Percentiles rank a stretch among this genome's conserved stretches.
These are phyloP conservation scores for Microbotryum saponariae DNA, from an alignment of 1,284 basidiomycete genomes.

Conservation along the genomic window DNA sequence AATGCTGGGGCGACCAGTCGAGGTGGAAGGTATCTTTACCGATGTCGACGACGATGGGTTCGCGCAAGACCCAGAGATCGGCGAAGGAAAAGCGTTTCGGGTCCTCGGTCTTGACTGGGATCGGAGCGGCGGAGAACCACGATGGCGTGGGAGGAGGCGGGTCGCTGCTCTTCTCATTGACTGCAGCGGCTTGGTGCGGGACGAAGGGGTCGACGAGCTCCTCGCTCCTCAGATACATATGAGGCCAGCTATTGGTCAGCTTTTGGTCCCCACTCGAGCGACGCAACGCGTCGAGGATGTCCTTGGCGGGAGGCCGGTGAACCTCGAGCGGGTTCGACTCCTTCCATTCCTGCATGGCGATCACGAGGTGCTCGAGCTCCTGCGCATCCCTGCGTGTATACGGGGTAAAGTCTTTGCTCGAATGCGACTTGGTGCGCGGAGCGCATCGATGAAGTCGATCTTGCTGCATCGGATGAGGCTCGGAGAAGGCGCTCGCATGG, in stretches of 20 bases:
- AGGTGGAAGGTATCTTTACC: slow-evolving; percentile 45
- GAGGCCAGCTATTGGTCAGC: slow-evolving; percentile 14
- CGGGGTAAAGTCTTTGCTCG: slow-evolving; percentile 56
- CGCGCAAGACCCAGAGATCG: slow-evolving; percentile 60
- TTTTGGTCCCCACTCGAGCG: slow-evolving; percentile 35
- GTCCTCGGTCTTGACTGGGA: neutral
- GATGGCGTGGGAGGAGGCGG: neutral
- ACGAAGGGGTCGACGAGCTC: slow-evolving; percentile 8
- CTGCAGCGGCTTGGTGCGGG: neutral
- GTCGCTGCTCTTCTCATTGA: neutral
- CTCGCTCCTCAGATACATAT: slow-evolving; percentile 16
- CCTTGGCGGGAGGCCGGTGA: slow-evolving; percentile 6
- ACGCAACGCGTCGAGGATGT: slow-evolving; percentile 3
- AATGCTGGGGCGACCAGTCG: slow-evolving; percentile 73
- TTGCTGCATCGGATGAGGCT: neutral
- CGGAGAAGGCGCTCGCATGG: neutral
- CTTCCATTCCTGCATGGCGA: slow-evolving; percentile 57
- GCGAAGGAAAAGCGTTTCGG: slow-evolving; percentile 49
- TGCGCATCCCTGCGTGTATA: slow-evolving; percentile 64
- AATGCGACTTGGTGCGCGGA: neutral
- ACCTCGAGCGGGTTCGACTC: slow-evolving; percentile 33
- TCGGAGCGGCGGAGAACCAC: neutral
- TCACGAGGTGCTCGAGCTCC: slow-evolving; percentile 58
- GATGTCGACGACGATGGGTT: slow-evolving; percentile 66
- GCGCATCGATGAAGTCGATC: neutral